phyloP scores from a whole-genome alignment of 2,329 filamentous ascomycete species.

The Ceratocystis papillata region DNA sequence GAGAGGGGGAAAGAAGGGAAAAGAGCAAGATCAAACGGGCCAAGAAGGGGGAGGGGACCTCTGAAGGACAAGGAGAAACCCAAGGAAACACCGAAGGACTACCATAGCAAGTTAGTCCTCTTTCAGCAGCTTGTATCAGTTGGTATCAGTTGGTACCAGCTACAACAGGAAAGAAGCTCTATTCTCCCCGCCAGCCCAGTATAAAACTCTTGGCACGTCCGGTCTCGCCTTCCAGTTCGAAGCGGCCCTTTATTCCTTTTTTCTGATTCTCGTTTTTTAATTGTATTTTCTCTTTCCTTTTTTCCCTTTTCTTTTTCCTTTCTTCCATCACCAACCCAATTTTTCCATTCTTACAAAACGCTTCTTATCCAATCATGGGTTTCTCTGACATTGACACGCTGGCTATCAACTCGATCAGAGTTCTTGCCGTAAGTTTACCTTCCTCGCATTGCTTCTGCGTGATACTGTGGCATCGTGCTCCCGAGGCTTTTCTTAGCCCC shows the following conservation, averaged over 20 bases:
- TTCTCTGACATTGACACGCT: slow-evolving; percentile 79
- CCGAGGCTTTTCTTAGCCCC: slow-evolving; percentile 31
- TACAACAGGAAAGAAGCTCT: slow-evolving; percentile 11
- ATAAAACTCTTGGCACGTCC: slow-evolving; percentile 23
- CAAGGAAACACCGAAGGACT: too few relatives aligned
- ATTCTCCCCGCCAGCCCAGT: slow-evolving; percentile 25
- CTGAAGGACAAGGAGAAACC: background rate
- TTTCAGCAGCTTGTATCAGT: slow-evolving; percentile 1
- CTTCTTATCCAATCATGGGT: slow-evolving; percentile 54
- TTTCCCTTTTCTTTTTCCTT: slow-evolving; percentile 24
- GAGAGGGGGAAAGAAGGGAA: background rate
- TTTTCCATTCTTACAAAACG: slow-evolving; percentile 20
- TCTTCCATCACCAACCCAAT: slow-evolving; percentile 24
- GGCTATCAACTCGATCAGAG: slow-evolving; percentile 96
- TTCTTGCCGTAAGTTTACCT: slow-evolving; percentile 71
- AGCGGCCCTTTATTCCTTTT: slow-evolving; percentile 27
- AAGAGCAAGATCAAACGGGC: background rate
- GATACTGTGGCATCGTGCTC: slow-evolving; percentile 24
- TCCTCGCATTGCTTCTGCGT: slow-evolving; percentile 25
- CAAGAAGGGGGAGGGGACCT: background rate
- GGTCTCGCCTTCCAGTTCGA: slow-evolving; percentile 25
- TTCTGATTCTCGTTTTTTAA: slow-evolving; percentile 27
- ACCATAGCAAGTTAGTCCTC: too few relatives aligned
- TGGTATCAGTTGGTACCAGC: background rate
- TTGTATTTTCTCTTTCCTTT: slow-evolving; percentile 24